phyloP scores from a whole-genome alignment of 371 early-diverging fungal species.

The Rhizopus arrhizus region DNA sequence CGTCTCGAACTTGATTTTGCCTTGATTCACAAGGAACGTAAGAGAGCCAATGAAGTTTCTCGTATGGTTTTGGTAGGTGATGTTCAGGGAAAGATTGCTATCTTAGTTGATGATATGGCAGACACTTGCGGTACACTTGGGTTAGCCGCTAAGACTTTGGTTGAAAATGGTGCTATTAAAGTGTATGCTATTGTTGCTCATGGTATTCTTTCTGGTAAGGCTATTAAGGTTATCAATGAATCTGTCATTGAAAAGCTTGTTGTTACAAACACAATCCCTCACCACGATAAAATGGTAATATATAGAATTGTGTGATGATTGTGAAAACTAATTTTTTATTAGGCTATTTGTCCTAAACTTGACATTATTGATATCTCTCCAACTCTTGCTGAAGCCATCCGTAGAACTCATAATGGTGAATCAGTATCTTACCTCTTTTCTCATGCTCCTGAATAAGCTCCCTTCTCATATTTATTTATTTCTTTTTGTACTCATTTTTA shows the following conservation, averaged over 20 bases:
- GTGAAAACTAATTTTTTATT: background rate
- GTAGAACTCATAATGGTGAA: slow-evolving; percentile 94
- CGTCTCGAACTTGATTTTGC: slow-evolving; percentile 94
- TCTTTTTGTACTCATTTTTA: background rate
- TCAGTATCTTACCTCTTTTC: slow-evolving; percentile 83
- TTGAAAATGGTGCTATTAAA: slow-evolving; percentile 85
- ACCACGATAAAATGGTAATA: slow-evolving; percentile 75
- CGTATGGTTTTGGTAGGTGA: slow-evolving; percentile 96
- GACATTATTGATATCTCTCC: slow-evolving; percentile 91
- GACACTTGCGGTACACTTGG: slow-evolving; percentile 96
- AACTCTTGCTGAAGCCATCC: slow-evolving; percentile 86
- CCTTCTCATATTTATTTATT: background rate
- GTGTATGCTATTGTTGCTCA: slow-evolving; percentile 97
- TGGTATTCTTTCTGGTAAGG: slow-evolving; percentile 89
- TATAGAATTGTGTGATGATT: background rate
- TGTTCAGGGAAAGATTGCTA: slow-evolving; percentile 86
- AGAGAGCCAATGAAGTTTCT: slow-evolving; percentile 91
- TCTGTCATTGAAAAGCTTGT: slow-evolving; percentile 80
- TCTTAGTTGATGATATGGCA: slow-evolving; percentile 97
- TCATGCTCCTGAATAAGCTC: slow-evolving; percentile 48
- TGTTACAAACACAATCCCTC: slow-evolving; percentile 94
- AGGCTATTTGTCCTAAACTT: slow-evolving; percentile 81
- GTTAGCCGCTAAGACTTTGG: slow-evolving; percentile 86
- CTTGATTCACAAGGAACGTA: slow-evolving; percentile 97
- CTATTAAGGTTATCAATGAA: slow-evolving; percentile 85